Conservation (phyloP, 495 filamentous ascomycete genomes). For the Cercophora scortea region DNA sequence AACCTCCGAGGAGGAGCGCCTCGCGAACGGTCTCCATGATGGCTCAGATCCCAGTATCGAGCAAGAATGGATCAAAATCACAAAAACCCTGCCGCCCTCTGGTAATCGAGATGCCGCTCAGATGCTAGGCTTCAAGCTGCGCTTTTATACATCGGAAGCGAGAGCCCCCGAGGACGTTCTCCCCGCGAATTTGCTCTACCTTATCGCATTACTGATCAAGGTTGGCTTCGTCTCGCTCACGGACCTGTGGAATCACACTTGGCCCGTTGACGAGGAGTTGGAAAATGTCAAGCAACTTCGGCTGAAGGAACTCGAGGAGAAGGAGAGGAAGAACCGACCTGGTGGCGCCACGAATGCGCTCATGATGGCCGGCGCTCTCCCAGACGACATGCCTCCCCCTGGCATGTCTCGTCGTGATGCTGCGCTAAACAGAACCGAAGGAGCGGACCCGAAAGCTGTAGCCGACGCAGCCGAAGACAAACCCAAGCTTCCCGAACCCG, state of each 20-base stretch:
- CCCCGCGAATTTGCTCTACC: constrained; percentile 84
- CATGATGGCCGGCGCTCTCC: constrained; percentile 76
- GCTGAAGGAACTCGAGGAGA: constrained; percentile 71
- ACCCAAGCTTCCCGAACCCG: constrained; percentile 63
- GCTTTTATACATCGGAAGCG: constrained; percentile 77
- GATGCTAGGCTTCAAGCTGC: constrained; percentile 93
- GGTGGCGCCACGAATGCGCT: constrained; percentile 74
- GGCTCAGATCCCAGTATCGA: constrained; percentile 43
- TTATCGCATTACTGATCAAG: constrained; percentile 89
- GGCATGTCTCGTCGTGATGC: constrained; percentile 26
- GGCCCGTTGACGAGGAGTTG: constrained; percentile 80
- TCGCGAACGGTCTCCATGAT: constrained; percentile 36
- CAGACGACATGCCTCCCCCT: constrained; percentile 56
- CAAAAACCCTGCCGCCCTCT: constrained; percentile 69
- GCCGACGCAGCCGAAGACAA: constrained; percentile 42
- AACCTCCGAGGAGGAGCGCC: constrained; percentile 37
- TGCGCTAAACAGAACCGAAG: constrained; percentile 36
- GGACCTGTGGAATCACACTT: constrained; percentile 89
- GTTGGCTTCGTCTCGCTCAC: constrained; percentile 93
- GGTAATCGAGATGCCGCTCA: constrained; percentile 91
- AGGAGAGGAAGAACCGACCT: constrained; percentile 56
- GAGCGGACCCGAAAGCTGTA: constrained; percentile 35
- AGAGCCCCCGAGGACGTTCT: constrained; percentile 58
- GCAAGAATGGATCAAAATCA: constrained; percentile 65
- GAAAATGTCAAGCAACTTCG: constrained; percentile 54